A percentile compares a stretch with the other conserved stretches of the same genome.
phyloP scores from a whole-genome alignment of 176 grass and related monocot species.

The Cocos nucifera region DNA sequence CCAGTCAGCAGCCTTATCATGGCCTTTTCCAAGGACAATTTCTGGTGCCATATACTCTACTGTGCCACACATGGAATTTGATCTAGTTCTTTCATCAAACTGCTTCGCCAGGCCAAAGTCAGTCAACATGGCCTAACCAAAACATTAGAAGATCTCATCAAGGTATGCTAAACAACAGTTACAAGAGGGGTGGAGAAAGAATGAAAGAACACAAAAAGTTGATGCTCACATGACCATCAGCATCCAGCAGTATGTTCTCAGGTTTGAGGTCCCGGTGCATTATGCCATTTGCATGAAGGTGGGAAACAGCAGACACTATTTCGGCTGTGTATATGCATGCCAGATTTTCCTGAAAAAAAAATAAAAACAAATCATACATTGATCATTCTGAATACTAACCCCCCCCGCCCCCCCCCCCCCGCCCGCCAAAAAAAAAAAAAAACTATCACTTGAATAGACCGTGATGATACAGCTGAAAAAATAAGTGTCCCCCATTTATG shows the following conservation, averaged over 20 bases:
- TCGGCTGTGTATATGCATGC: constrained; percentile 75
- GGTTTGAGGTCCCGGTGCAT: constrained; percentile 99
- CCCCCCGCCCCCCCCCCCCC: no score
- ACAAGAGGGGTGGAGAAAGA: not conserved
- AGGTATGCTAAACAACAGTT: not conserved
- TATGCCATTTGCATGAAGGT: constrained; percentile 87
- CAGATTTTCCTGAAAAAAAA: constrained; percentile 73
- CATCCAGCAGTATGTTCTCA: constrained; percentile 94
- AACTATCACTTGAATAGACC: constrained; percentile 75
- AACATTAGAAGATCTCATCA: not conserved
- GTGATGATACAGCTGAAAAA: constrained; percentile 97
- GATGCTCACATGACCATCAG: constrained; percentile 78
- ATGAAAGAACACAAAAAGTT: not conserved
- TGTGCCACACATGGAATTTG: constrained; percentile 92
- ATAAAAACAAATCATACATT: not conserved
- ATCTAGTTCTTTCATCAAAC: constrained; percentile 94
- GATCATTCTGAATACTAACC: no score
- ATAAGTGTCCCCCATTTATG: constrained; percentile 91
- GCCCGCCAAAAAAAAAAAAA: not conserved
- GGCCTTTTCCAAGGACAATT: constrained; percentile 78
- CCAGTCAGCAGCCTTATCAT: constrained; percentile 98
- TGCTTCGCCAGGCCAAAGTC: constrained; percentile 96
- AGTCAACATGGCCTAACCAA: constrained; percentile 68
- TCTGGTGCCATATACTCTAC: constrained; percentile 99
- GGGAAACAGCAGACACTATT: constrained; percentile 83